Evolutionary conservation across 805 yeast species (phyloP), one percentile per base, ranked within the genome.

Genomic region (Isabelozyma pseudorhagii): DNA sequence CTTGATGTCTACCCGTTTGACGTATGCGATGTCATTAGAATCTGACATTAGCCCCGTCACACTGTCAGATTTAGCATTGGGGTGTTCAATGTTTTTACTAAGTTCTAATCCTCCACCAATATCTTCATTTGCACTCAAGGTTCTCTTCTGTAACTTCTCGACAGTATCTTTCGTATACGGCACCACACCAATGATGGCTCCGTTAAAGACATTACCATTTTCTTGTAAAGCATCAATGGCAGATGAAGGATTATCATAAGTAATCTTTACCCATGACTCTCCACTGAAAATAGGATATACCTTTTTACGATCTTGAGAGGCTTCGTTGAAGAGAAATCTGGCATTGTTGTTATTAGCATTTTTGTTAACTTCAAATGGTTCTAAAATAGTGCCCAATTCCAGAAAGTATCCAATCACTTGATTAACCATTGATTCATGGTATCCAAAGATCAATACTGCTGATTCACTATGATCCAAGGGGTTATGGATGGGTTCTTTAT

Each of bases 191-290:
- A 63, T 84, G 66, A 64, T 79, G 58, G 65, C 72, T 48, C 89
- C 93, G 47, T 85, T 87, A 59, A 85, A 80, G 5, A 84, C 78
- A 10, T 76, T 66, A 4, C 96, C 96, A 62, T 89, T 88, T 61
- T 91, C 97, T 54, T 87, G 84, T 42, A 92, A 70, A 0, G 99
- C 97, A 48, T 96, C 82, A 14, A 82, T 66, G 2, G 96, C 97
- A 8, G 92, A 79, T 1, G 85, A 72, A 7, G 87, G 80, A 50
- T 84, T 85, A 50, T 83, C 86, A 65, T 82, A 94, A 3, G 97
- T 92, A 47, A 93, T 64, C 62, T 91, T 88, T n/a, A 92, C 83
- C 98, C 98, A 93, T 39, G 89, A 84, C 43, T 83, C 80, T 1
- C 98, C 98, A 10, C 92, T 79, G 66, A 82, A 87, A 8, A 93